Conservation (phyloP, 805 yeast species). For the Nakazawaea populi region DNA sequence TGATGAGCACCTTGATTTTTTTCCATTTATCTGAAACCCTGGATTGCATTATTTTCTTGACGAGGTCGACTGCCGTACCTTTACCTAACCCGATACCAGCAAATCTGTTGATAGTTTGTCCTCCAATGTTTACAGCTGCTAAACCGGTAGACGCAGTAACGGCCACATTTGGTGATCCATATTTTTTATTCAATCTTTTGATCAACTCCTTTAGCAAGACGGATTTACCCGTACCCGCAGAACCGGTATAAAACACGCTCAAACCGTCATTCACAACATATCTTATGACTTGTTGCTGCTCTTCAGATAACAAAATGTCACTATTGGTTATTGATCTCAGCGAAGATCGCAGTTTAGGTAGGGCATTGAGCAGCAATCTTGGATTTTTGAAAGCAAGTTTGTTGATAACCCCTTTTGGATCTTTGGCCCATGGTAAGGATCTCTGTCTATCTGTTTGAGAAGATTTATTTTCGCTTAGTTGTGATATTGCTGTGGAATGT, state of each 20-base stretch:
- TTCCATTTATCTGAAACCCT: slow-evolving; percentile 54
- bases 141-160: slow-evolving; percentile 95
- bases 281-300: slow-evolving; percentile 40
- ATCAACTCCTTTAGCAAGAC: slow-evolving; percentile 63
- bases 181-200: slow-evolving; percentile 35
- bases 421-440: slow-evolving; percentile 5
- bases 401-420: neutral
- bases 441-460: neutral
- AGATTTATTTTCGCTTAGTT: neutral
- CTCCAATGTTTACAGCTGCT: slow-evolving; percentile 93
- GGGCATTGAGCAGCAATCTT: neutral
- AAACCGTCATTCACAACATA: slow-evolving; percentile 42
- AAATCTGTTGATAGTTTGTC: slow-evolving; percentile 79
- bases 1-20: slow-evolving; percentile 60
- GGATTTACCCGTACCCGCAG: slow-evolving; percentile 88
- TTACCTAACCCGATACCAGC: slow-evolving; percentile 81
- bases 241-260: slow-evolving; percentile 72
- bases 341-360: neutral
- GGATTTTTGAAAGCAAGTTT: slow-evolving; percentile 8
- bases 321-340: neutral
- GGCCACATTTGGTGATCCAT: slow-evolving; percentile 53
- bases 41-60: slow-evolving; percentile 42
- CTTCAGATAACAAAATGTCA: slow-evolving; percentile 1
- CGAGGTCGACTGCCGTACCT: slow-evolving; percentile 39
- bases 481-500: neutral